Base-by-base conservation (phyloP, 441 rosid species). In the Populus hybrid region DNA sequence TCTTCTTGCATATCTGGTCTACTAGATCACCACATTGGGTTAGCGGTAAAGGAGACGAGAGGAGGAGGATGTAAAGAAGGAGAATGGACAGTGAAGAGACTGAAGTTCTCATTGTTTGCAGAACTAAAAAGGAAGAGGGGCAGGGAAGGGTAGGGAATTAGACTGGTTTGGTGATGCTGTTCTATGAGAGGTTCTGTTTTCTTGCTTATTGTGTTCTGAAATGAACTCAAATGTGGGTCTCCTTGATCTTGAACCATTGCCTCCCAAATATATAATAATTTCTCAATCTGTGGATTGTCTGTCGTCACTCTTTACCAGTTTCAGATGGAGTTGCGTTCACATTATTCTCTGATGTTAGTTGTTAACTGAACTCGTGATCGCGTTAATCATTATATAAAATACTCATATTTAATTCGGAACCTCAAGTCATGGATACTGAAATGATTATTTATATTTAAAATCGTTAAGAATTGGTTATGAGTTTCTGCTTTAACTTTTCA, bases 1-100 rank as follows among this genome's bases (percentile, higher is more conserved):
- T 94, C 71, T 84, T 85, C 71, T 83, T 83, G 89, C 97, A 91
- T 26, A 88, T 89, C 79, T 73, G 77, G 26, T 87, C 79, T 75
- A 94, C 81, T 0, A 92, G 75, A 73, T 88, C 87, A 69, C 67
- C 78, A 75, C 82, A 72, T 36, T 80, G 75, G 24, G 76, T 78
- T n/a, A 73, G 8, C 4, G 80, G 59, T 2, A 80, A 10, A 34
- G 81, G 24, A 34, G 40, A 4, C 24, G 81, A 2, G 12, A 85
- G 57, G 11, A 81, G 64, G 34, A 87, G 64, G 9, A 81, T 18
- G 24, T n/a, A 16, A 0, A 64, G 70, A 59, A 78, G 80, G 77
- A 80, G 7, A 16, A 78, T 75, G 73, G 87, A 40, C 10, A 79
- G 69, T 38, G 75, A 74, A 77, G 42, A 8, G 80, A 46, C 0